Conservation (phyloP, 179 eudicot genomes). For the Beta lomatogona region DNA sequence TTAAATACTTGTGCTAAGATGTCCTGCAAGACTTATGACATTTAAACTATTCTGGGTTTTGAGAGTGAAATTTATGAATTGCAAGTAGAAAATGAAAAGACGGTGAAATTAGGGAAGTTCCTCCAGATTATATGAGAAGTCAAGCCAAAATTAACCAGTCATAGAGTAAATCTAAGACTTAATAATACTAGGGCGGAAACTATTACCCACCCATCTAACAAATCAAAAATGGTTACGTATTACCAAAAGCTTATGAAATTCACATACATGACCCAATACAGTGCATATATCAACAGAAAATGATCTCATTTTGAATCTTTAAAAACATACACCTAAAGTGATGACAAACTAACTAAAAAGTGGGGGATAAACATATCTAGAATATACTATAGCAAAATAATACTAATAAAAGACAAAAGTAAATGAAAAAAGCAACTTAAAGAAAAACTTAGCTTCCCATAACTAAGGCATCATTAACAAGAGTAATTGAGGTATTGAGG, state of each 20-base stretch:
- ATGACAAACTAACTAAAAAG: background rate
- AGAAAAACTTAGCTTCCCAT: background rate
- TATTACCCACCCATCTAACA: background rate
- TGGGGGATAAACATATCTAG: background rate
- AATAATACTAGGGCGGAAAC: background rate
- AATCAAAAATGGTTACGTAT: background rate
- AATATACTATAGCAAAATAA: too few relatives aligned
- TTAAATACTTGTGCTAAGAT: constrained; percentile 88
- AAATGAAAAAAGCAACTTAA: background rate
- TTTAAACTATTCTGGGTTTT: constrained; percentile 11
- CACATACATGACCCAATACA: background rate
- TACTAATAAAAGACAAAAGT: too few relatives aligned
- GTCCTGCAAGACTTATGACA: constrained; percentile 86
- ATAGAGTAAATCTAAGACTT: too few relatives aligned
- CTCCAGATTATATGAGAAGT: too few relatives aligned
- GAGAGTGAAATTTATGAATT: too few relatives aligned
- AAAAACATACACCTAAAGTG: background rate
- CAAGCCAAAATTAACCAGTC: too few relatives aligned
- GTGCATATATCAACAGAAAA: background rate
- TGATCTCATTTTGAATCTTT: background rate
- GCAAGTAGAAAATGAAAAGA: too few relatives aligned
- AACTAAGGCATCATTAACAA: too few relatives aligned
- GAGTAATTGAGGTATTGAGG: too few relatives aligned
- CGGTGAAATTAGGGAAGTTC: too few relatives aligned
- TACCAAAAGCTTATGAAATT: background rate